Evolutionary conservation across 495 filamentous ascomycete species (phyloP).

Genomic region (Neurospora sp.): DNA sequence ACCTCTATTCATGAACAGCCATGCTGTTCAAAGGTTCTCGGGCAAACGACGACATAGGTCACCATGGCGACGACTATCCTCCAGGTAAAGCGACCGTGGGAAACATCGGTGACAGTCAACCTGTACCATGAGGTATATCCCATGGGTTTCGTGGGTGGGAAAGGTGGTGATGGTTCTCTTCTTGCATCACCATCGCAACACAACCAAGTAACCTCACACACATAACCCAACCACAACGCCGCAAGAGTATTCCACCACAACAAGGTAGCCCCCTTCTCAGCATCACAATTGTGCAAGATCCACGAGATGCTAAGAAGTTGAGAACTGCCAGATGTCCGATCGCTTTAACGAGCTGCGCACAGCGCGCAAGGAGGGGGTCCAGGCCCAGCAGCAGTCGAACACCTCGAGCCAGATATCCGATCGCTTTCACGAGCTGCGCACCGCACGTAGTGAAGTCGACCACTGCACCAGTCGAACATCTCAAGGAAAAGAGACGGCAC

Average conservation of each 20-base stretch:
- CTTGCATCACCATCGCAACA: neutral
- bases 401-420: neutral
- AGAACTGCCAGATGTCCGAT: neutral
- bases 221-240: too few species aligned
- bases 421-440: neutral
- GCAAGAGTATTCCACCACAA: neutral
- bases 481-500: neutral
- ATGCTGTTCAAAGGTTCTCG: neutral
- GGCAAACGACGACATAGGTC: neutral
- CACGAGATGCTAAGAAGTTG: neutral
- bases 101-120: neutral
- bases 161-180: neutral
- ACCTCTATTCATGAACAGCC: neutral
- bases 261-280: neutral
- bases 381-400: neutral
- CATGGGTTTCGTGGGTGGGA: neutral
- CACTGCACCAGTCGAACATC: neutral
- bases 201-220: neutral
- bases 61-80: neutral
- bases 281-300: neutral
- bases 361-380: neutral
- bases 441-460: neutral
- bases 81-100: neutral
- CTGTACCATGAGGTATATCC: neutral
- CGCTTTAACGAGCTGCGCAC: neutral